Base-by-base conservation (phyloP, 441 rosid genomes). In the Adansonia grandidieri region DNA sequence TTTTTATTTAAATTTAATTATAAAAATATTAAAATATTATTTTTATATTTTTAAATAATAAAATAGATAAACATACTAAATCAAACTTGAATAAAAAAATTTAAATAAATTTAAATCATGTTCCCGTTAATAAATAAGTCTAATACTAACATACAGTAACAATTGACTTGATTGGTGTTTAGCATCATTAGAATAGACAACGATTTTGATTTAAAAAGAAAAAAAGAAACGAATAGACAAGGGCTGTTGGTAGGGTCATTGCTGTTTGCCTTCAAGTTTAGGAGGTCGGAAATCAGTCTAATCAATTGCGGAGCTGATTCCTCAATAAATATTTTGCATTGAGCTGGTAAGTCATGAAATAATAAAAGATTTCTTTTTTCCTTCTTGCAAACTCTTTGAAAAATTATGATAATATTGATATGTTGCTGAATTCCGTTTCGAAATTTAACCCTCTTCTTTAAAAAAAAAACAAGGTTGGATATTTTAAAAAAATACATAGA, bases 211-310 rank as follows among this genome's bases (percentile, higher is more conserved):
- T 28, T 28, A 28, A 28, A 28, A 28, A 28, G 2, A 28, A 28
- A 28, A 28, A 24, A 24, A 24, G 28, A 24, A 24, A 24, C 0
- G 71, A 60, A 65, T 47, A 17, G 79, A 78, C 79, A 53, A 80
- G 37, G 32, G 53, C 2, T 42, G 4, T 44, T 40, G 78, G 84
- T 84, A 77, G 85, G 86, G 68, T 54, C 75, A 1, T 71, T 32
- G 63, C 48, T 32, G 9, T 53, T 71, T 28, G 48, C 75, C 60
- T 71, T 71, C 7, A 71, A 32, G 75, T 53, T 22, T 53, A n/a
- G 54, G 5, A 53, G n/a, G 1, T 32, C 54, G n/a, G 28, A 24
- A 24, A 61, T 10, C 32, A 2, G 32, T 28, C 32, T 28, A 28
- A 28, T 28, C 32, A 28, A 28, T 28, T 28, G 32, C 32, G 32